Evolutionary conservation across 129 eudicot genomes (phyloP).

Genomic region (Tanacetum coccineum): DNA sequence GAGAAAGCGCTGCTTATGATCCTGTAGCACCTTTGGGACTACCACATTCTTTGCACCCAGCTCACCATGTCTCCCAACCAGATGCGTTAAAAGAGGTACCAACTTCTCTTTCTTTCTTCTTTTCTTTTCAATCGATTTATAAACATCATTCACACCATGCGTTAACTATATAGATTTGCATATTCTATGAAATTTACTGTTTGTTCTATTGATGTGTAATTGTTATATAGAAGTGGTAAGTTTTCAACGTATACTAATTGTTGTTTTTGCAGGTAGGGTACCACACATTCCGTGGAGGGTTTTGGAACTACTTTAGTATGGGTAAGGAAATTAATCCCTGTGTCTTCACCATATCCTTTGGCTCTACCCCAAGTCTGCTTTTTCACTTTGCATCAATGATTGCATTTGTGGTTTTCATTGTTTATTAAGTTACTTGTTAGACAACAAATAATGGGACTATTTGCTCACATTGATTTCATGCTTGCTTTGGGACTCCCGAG

Average conservation of each 20-base stretch:
- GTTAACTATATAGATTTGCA: neutral
- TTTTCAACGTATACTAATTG: neutral
- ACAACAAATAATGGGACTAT: too few relatives aligned
- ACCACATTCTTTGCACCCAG: slow-evolving; percentile 79
- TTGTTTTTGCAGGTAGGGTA: slow-evolving; percentile 41
- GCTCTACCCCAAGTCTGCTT: too few relatives aligned
- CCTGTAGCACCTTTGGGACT: slow-evolving; percentile 86
- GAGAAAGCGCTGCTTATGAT: slow-evolving; percentile 50
- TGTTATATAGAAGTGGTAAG: slow-evolving; percentile 4
- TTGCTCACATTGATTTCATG: too few relatives aligned
- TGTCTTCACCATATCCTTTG: too few relatives aligned
- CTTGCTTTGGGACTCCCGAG: too few relatives aligned
- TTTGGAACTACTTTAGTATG: too few relatives aligned
- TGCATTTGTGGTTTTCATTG: too few relatives aligned
- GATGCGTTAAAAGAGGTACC: slow-evolving; percentile 49
- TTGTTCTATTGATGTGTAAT: neutral
- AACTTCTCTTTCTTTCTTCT: slow-evolving; percentile 19
- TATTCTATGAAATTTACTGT: neutral
- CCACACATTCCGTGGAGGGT: too few relatives aligned
- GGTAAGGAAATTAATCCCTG: too few relatives aligned
- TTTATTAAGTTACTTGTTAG: too few relatives aligned
- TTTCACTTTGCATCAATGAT: too few relatives aligned
- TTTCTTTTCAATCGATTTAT: neutral
- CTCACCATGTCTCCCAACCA: slow-evolving; percentile 40
- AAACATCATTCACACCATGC: neutral